Base-by-base conservation (phyloP, 805 yeast genomes). In the Saccharomycopsis oosterbeekiorum region DNA sequence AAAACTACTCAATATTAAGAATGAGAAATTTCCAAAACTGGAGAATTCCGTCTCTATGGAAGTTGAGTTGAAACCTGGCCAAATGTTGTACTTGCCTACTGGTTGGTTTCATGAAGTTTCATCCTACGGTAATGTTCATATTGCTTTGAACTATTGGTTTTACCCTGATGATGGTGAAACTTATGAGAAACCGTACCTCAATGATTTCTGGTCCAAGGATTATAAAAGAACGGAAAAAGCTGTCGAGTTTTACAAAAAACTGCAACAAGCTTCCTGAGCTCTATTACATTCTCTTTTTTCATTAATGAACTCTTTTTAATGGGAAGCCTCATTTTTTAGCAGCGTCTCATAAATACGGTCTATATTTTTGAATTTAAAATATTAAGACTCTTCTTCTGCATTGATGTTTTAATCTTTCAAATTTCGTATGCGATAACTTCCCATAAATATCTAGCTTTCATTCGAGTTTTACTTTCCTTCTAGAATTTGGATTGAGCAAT, bases 101-200 rank as follows among this genome's bases (percentile, higher is more conserved):
- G 91, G 93, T 2, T 87, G 92, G 92, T 87, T 87, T 67, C 93
- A 87, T 69, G 93, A 87, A 69, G 93, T 87, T 1, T 43, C 63
- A 12, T 80, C 88, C 0, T 84, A 89, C 10, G 84, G 75, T 69
- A 68, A 68, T 36, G 71, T 76, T 2, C 93, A 87, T 67, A 75
- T 81, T 41, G 91, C 92, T 0, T 67, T 86, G 11, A 87, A 87
- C 68, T 87, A 86, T 71, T 87, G 93, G 93, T 85, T 82, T 68
- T 76, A 82, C 8, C 89, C 92, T 4, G 89, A 90, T 0, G 77
- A 77, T 55, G 76, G 76, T 0, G 58, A 62, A 0, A 57, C 68
- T 9, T 57, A 66, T 1, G 65, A 68, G 0, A 67, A 71, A 17
- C 77, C 80, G 0, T 83, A 84, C 66, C 58, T 62, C n/a, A 84